Conservation (phyloP, 371 early-diverging fungal genomes). For the Mucor lusitanicus region DNA sequence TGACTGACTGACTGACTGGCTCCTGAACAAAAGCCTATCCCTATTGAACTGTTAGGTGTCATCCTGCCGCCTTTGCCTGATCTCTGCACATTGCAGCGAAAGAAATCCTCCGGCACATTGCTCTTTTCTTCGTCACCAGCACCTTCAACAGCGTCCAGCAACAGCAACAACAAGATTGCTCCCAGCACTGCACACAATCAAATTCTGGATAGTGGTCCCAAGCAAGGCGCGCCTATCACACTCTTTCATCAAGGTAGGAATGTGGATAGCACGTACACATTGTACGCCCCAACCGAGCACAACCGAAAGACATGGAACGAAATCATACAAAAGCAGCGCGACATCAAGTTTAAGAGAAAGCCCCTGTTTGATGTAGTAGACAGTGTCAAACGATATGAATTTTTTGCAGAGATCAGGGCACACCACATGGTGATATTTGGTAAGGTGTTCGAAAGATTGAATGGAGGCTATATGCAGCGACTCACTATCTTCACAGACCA, state of each 20-base stretch:
- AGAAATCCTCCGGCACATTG: constrained; percentile 8
- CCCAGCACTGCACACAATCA: background rate
- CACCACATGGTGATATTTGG: constrained; percentile 44
- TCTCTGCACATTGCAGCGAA: constrained; percentile 17
- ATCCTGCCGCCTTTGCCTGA: constrained; percentile 45
- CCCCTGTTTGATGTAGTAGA: constrained; percentile 62
- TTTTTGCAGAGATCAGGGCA: constrained; percentile 30
- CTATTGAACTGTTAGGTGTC: constrained; percentile 70
- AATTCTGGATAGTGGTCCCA: background rate
- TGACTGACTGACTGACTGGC: background rate
- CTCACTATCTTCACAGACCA: constrained; percentile 13
- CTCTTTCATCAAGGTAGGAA: constrained; percentile 78
- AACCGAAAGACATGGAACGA: constrained; percentile 84
- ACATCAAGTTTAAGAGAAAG: constrained; percentile 49
- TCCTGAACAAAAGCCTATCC: constrained; percentile 63
- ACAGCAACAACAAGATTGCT: background rate
- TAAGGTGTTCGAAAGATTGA: constrained; percentile 12
- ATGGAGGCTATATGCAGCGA: background rate
- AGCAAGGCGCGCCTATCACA: constrained; percentile 61
- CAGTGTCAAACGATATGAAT: constrained; percentile 30
- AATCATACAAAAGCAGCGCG: constrained; percentile 73
- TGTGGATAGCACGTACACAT: constrained; percentile 53
- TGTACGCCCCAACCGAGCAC: constrained; percentile 73
- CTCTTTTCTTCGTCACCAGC: background rate
- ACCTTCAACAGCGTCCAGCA: background rate